Evolutionary conservation across 768 basidiomycete species (phyloP).

Genomic region (Saitozyma sp.): DNA sequence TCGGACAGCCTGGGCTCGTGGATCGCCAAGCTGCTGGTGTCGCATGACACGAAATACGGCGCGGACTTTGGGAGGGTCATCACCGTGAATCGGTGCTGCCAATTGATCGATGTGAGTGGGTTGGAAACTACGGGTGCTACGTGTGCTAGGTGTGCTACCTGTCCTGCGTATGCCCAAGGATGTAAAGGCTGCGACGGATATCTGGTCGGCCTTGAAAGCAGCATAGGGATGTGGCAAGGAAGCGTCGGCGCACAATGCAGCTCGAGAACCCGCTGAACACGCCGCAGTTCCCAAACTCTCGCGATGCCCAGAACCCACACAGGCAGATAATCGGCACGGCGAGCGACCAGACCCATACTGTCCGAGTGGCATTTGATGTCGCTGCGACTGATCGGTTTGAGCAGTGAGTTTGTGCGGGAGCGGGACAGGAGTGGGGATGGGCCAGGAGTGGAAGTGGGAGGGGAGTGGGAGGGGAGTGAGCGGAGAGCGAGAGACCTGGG

Average conservation of each 20-base stretch:
- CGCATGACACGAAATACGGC: constrained; percentile 29
- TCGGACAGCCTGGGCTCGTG: constrained; percentile 26
- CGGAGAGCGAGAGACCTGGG: too few species aligned
- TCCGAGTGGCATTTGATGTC: constrained; percentile 32
- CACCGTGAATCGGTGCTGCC: constrained; percentile 15
- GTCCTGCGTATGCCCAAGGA: too few species aligned
- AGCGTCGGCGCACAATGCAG: not conserved
- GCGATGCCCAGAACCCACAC: constrained; percentile 17
- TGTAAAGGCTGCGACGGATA: too few species aligned
- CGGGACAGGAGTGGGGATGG: too few species aligned
- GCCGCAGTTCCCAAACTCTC: constrained; percentile 31
- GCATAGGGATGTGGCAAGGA: too few species aligned
- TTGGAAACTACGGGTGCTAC: too few species aligned
- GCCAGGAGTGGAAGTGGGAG: too few species aligned
- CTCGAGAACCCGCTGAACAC: not conserved
- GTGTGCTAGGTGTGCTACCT: too few species aligned
- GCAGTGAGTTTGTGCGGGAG: constrained; percentile 19
- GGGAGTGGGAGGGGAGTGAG: too few species aligned
- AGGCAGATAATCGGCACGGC: constrained; percentile 25
- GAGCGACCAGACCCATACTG: constrained; percentile 25
- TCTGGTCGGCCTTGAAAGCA: too few species aligned
- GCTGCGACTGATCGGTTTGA: constrained; percentile 33
- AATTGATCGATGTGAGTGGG: constrained; percentile 23
- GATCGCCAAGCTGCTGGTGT: constrained; percentile 24
- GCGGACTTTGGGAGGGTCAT: constrained; percentile 16